Evolutionary conservation across 2,329 filamentous ascomycete genomes (phyloP).

Genomic region (Microcera coccophila): DNA sequence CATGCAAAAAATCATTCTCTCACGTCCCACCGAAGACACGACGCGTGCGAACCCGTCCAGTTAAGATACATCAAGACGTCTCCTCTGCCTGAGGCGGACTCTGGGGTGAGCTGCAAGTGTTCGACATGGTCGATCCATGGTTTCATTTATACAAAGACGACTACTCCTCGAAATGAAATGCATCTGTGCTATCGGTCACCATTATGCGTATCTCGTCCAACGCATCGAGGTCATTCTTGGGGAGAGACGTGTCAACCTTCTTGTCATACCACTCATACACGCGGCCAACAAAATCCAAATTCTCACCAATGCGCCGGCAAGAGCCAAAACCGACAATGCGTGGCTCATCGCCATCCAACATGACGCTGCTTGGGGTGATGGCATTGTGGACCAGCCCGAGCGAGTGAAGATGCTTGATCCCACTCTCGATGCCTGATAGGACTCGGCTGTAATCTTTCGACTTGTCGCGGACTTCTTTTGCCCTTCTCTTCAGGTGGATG

Average conservation of each 20-base stretch:
- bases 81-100: background rate
- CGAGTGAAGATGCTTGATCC: slow-evolving; percentile 32
- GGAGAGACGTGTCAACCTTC: slow-evolving; percentile 1
- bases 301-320: slow-evolving; percentile 17
- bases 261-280: slow-evolving; percentile 11
- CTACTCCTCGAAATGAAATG: slow-evolving; percentile 6
- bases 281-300: slow-evolving; percentile 5
- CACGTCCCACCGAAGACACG: background rate
- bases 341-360: slow-evolving; percentile 30
- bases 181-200: slow-evolving; percentile 5
- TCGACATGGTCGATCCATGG: background rate
- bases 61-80: background rate
- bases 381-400: slow-evolving; percentile 35
- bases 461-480: background rate
- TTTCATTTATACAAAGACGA: background rate
- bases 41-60: background rate
- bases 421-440: slow-evolving; percentile 15
- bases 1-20: background rate
- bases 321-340: slow-evolving; percentile 37
- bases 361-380: slow-evolving; percentile 34
- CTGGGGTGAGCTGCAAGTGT: background rate
- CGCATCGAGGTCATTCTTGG: slow-evolving; percentile 9
- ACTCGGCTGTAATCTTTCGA: slow-evolving; percentile 1
- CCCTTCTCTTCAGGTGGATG: slow-evolving; percentile 2
- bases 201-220: slow-evolving; percentile 8